Base-by-base conservation (phyloP, 495 filamentous ascomycete species). In the Xylaria telfairii region DNA sequence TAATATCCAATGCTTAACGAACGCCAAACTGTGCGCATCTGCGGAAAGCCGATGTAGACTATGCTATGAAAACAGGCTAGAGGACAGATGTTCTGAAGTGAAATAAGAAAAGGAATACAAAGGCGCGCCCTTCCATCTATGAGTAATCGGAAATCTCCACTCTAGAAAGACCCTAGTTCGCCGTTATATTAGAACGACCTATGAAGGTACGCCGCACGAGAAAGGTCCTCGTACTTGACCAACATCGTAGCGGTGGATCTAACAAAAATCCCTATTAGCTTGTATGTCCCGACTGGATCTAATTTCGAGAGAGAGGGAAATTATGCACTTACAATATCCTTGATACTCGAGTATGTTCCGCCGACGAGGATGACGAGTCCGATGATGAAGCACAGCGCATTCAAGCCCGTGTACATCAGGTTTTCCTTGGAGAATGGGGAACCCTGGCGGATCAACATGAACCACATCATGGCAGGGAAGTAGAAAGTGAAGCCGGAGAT, bases 391-490 rank as follows among this genome's bases (percentile, higher is more conserved):
- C 85, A 81, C 21, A 86, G 1, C 9, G 75, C 68, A 72, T 91
- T 91, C 71, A 85, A 19, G 19, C 81, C 71, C 1, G 80, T 81
- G 71, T 86, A 74, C 2, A 74, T 17, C n/a, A 82, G 76, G 71
- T 91, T 90, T 69, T 79, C 77, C 41, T 72, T 76, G 12, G 75
- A 65, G 53, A 81, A 84, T 72, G 83, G 85, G 41, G 79, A 79
- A 12, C 86, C 89, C 69, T 85, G 80, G 78, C 83, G 86, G 79
- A 91, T 87, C 66, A 89, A 83, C 80, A 82, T 82, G 80, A 90
- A 89, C 89, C 89, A 92, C 81, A 91, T 88, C 28, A 87, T 76
- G 42, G 87, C 87, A 0, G 89, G 88, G 74, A 91, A 84, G 76
- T 89, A 89, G 72, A 90, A 91, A 57, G 86, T 88, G 76, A 91